Evolutionary conservation across 2,329 filamentous ascomycete genomes (phyloP), one percentile per base, ranked within the genome.

Genomic region (Fusarium sp.): DNA sequence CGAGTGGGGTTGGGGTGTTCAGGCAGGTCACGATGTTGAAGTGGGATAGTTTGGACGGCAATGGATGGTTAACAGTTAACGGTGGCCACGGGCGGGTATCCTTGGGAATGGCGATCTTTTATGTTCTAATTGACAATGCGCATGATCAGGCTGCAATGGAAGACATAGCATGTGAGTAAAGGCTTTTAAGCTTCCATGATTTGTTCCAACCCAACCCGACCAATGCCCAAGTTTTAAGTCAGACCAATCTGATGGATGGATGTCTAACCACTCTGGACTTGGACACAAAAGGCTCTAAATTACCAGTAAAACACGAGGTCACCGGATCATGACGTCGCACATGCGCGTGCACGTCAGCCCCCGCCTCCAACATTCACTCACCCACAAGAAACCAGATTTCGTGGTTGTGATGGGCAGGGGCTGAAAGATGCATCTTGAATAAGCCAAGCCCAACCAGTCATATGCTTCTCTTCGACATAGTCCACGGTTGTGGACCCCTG

Each of bases 291-390:
- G 18, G 23, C 55, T 49, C 27, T n/a, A 17, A 32, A 38, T 14
- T 59, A 37, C 50, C 45, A 59, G 40, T 69, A n/a, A 65, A 45
- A 57, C 46, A 23, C 42, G 40, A 58, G 67, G 64, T 72, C 71
- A 63, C 48, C 52, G 27, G 62, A 44, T 60, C 69, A 75, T 75
- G 73, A 75, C 73, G 73, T 75, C 71, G 69, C 68, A 69, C 68
- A 74, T 73, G 73, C 69, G 60, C 60, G 71, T 75, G 73, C 73
- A 71, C 70, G 69, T 74, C 73, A 75, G 70, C 70, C 69, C 67
- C 69, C 71, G 44, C 67, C 60, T 49, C 55, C 46, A 45, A 33
- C 17, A 38, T 42, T 53, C 52, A 17, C 49, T 46, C 42, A 49
- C 54, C 40, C 33, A 52, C 57, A 70, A 73, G 67, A 75, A 75